Percentiles rank a stretch among this genome's conserved stretches.
phyloP scores from a whole-genome alignment of 495 filamentous ascomycete species.

The Xylaria castorea region DNA sequence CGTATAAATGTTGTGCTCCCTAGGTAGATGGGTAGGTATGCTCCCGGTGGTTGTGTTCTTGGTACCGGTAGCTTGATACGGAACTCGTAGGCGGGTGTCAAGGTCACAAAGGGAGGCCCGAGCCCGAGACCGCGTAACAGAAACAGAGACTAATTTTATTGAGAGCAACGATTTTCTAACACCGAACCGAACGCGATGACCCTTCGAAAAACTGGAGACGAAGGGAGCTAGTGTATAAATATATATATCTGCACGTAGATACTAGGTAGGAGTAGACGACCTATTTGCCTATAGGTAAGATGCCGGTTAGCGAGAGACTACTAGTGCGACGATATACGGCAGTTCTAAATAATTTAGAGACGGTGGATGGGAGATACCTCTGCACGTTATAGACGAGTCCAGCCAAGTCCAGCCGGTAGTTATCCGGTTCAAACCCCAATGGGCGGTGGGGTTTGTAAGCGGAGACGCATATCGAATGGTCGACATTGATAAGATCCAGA shows the following conservation, averaged over 20 bases:
- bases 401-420: constrained; percentile 9
- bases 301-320: neutral
- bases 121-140: neutral
- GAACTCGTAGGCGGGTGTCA: neutral
- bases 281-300: neutral
- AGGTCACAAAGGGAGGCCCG: neutral
- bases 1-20: neutral
- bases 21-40: too few relatives aligned
- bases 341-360: constrained; percentile 2
- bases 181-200: neutral
- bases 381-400: neutral
- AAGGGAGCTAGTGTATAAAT: neutral
- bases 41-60: neutral
- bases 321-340: constrained; percentile 11
- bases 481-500: neutral
- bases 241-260: neutral
- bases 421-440: constrained; percentile 7
- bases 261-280: neutral
- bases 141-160: neutral
- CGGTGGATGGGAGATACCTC: neutral
- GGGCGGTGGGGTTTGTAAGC: neutral
- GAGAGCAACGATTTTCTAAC: neutral
- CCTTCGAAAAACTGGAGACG: neutral
- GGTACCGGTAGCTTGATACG: neutral
- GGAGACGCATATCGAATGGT: constrained; percentile 1